phyloP scores from a whole-genome alignment of 2,329 filamentous ascomycete genomes.

The Apiospora arundinis region DNA sequence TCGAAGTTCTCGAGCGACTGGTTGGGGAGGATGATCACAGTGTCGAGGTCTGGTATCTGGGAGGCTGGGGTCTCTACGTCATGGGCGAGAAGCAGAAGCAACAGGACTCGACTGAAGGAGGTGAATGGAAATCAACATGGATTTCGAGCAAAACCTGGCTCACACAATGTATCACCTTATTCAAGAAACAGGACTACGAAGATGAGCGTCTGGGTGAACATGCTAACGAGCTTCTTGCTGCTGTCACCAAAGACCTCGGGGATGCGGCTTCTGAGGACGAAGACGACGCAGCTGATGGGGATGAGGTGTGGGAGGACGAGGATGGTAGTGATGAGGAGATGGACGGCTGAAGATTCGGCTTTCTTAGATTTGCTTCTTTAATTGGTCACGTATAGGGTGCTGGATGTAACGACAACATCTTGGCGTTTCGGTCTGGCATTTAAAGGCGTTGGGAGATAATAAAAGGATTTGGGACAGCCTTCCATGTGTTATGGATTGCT shows the following conservation, averaged over 20 bases:
- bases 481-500: background rate
- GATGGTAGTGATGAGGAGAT: conserved; percentile 64
- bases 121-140: conserved; percentile 68
- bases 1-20: conserved; percentile 83
- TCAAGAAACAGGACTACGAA: conserved; percentile 80
- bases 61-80: conserved; percentile 90
- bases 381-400: background rate
- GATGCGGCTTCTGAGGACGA: conserved; percentile 62
- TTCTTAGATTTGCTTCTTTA: conserved; percentile 9
- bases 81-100: conserved; percentile 71
- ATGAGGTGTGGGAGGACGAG: conserved; percentile 51
- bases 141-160: conserved; percentile 84
- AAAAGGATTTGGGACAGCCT: conserved; percentile 16
- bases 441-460: conserved; percentile 21
- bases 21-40: conserved; percentile 90
- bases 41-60: conserved; percentile 96
- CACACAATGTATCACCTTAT: conserved; percentile 81
- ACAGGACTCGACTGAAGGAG: conserved; percentile 50
- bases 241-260: conserved; percentile 69
- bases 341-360: conserved; percentile 45
- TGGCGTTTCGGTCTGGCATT: conserved; percentile 17
- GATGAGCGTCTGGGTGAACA: conserved; percentile 80
- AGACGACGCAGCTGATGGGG: conserved; percentile 59
- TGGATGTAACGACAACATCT: conserved; percentile 18
- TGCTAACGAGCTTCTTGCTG: conserved; percentile 71